These are phyloP conservation scores for Solanum rostratum DNA, from an alignment of 257 asterid genomes.

Conservation along the genomic window DNA sequence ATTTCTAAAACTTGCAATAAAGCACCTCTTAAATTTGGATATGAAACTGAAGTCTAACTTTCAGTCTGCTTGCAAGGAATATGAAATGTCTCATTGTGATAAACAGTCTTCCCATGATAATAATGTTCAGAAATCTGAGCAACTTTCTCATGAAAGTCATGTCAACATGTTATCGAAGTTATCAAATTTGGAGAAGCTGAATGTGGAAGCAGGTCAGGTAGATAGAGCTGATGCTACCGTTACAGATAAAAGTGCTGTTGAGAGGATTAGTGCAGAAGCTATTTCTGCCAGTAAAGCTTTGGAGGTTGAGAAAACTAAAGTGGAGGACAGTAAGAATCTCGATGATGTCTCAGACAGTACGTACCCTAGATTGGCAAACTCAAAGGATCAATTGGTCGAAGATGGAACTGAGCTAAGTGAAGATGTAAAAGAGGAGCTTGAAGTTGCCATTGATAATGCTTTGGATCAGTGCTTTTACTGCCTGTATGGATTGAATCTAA, in stretches of 20 bases:
- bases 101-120: conserved; percentile 28
- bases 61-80: conserved; percentile 33
- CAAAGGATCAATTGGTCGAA: conserved; percentile 26
- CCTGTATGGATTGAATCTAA: conserved; percentile 80
- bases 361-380: conserved; percentile 16
- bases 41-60: conserved; percentile 71
- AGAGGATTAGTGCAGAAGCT: conserved; percentile 23
- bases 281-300: conserved; percentile 16
- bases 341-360: conserved; percentile 17
- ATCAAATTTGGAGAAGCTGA: conserved; percentile 20
- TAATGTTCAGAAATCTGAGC: conserved; percentile 27
- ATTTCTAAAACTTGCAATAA: conserved; percentile 86
- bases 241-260: conserved; percentile 21
- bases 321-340: conserved; percentile 22
- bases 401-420: conserved; percentile 47
- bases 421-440: conserved; percentile 87
- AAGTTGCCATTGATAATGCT: conserved; percentile 73
- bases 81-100: conserved; percentile 26
- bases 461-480: conserved; percentile 95
- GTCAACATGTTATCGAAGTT: conserved; percentile 19
- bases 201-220: conserved; percentile 25
- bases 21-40: conserved; percentile 76
- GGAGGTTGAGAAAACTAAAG: conserved; percentile 25
- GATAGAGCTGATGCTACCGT: conserved; percentile 20
- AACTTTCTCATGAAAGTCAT: conserved; percentile 13